These are phyloP conservation scores for Dipteronia dyeriana DNA, from an alignment of 345 rosid genomes.

Conservation along the genomic window DNA sequence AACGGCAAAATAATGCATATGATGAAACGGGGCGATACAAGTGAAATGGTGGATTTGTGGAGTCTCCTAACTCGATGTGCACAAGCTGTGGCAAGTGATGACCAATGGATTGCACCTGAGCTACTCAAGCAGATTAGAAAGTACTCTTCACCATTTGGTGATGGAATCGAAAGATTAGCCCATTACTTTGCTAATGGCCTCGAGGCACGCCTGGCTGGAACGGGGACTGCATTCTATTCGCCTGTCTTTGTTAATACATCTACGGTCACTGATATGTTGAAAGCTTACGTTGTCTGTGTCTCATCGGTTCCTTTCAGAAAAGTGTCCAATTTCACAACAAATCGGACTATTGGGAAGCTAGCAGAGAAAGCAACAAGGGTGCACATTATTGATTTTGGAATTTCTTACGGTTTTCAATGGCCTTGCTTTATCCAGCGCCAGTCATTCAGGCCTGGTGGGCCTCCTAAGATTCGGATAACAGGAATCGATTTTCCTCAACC, in stretches of 20 bases:
- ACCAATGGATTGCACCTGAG: constrained; percentile 30
- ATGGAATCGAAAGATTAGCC: constrained; percentile 40
- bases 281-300: constrained; percentile 18
- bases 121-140: constrained; percentile 38
- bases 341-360: constrained; percentile 35
- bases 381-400: constrained; percentile 62
- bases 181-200: constrained; percentile 47
- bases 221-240: constrained; percentile 17
- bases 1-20: constrained; percentile 3
- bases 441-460: constrained; percentile 50
- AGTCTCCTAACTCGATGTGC: constrained; percentile 37
- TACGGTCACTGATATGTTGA: constrained; percentile 29
- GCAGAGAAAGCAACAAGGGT: constrained; percentile 36
- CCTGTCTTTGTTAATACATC: constrained; percentile 10
- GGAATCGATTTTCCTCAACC: constrained; percentile 57
- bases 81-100: constrained; percentile 33
- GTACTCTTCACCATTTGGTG: constrained; percentile 40
- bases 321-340: constrained; percentile 41
- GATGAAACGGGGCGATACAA: constrained; percentile 10
- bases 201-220: constrained; percentile 37
- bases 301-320: constrained; percentile 29
- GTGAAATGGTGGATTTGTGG: constrained; percentile 35
- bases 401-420: constrained; percentile 60
- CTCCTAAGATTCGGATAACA: constrained; percentile 56
- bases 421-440: constrained; percentile 57